phyloP scores from a whole-genome alignment of 495 filamentous ascomycete genomes.

The Xylaria venustula region DNA sequence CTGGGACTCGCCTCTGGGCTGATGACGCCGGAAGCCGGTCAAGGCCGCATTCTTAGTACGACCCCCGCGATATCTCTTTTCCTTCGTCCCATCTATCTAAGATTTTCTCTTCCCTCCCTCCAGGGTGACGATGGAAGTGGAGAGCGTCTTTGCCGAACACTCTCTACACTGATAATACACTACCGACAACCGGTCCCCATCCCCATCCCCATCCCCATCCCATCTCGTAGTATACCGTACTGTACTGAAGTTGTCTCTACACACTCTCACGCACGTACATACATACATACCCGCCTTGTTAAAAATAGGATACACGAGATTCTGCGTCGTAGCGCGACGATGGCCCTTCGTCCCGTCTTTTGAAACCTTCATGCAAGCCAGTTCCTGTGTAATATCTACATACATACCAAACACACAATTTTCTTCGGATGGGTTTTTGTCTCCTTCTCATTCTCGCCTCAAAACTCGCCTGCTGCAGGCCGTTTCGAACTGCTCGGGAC shows the following conservation, averaged over 20 bases:
- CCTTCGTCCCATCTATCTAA: slow-evolving; percentile 8
- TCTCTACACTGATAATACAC: background rate
- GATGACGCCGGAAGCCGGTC: slow-evolving; percentile 6
- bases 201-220: too few relatives aligned
- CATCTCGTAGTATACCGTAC: too few relatives aligned
- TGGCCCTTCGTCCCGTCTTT: slow-evolving; percentile 5
- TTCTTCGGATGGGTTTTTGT: slow-evolving; percentile 13
- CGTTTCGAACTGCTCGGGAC: slow-evolving; percentile 10
- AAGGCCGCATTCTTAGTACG: slow-evolving; percentile 2
- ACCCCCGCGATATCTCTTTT: slow-evolving; percentile 3
- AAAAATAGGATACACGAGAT: slow-evolving; percentile 1
- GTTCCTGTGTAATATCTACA: too few relatives aligned
- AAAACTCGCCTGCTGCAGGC: slow-evolving; percentile 8
- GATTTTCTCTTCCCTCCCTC: background rate
- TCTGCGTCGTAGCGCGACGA: slow-evolving; percentile 7
- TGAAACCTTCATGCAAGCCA: slow-evolving; percentile 9
- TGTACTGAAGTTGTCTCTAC: too few relatives aligned
- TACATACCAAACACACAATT: too few relatives aligned
- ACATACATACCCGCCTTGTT: background rate
- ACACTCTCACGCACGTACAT: too few relatives aligned
- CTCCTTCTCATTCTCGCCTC: too few relatives aligned
- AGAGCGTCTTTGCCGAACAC: background rate
- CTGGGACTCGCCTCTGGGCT: too few relatives aligned
- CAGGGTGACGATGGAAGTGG: background rate
- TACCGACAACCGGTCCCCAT: too few relatives aligned